Conservation (phyloP, 768 basidiomycete species). For the Boletus eberwhitei region DNA sequence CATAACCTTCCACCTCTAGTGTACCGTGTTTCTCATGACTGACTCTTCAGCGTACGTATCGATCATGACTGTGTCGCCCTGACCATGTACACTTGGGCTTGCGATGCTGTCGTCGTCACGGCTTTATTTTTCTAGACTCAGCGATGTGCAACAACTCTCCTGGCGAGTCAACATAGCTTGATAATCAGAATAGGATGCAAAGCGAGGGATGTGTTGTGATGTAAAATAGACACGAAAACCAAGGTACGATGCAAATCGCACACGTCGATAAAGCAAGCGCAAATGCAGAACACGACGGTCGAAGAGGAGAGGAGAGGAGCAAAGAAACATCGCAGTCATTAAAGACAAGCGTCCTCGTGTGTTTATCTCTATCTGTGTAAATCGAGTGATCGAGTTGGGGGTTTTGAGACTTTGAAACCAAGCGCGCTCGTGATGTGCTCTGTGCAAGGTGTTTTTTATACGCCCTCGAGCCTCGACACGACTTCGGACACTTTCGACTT, state of each 20-base stretch:
- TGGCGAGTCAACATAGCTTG: neutral
- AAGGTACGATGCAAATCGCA: neutral
- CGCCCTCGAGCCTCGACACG: conserved; percentile 31
- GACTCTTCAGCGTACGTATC: no score
- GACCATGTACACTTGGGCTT: neutral
- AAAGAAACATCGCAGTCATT: neutral
- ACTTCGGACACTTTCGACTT: conserved; percentile 46
- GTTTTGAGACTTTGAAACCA: neutral
- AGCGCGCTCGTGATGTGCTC: neutral
- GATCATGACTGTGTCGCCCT: neutral
- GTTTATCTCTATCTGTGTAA: neutral
- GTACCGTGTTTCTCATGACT: no score
- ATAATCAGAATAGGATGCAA: neutral
- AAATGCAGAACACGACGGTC: neutral
- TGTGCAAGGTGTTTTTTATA: conserved; percentile 7
- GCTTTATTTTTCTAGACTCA: no score
- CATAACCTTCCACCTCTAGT: no score
- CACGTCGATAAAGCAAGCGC: neutral
- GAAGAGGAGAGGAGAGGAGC: neutral
- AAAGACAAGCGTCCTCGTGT: neutral
- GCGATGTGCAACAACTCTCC: no score
- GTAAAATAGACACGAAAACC: conserved; percentile 2
- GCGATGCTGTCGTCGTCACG: no score
- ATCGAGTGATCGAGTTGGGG: neutral
- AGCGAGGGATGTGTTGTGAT: conserved; percentile 1